Evolutionary conservation across 768 basidiomycete species (phyloP), one percentile per base, ranked within the genome.

Genomic region (Daedalea quercina): DNA sequence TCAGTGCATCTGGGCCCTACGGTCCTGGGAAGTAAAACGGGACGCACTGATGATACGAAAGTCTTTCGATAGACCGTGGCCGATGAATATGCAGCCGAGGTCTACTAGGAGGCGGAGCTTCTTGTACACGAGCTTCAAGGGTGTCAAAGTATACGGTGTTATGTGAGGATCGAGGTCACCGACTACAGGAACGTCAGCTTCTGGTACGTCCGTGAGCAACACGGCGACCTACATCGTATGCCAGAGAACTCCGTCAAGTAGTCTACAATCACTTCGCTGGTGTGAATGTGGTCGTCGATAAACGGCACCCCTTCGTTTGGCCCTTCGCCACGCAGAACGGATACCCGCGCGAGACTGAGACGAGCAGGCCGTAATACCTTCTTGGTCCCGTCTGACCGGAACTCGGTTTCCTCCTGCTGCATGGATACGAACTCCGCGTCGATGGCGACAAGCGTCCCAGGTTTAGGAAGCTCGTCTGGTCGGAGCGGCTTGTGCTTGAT

Each of bases 401-500:
- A 90, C 64, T 99, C 96, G 26, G 86, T 88, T 67, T 98, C 96
- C 71, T 97, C 96, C 87, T 94, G 63, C 67, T 98, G 94, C 81
- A 99, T 89, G 4, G 85, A 88, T 22, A 99, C 95, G 64, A 99
- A 99, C 63, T 99, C 95, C 1, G 95, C 94, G 62, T 99, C 96
- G 56, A 99, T 97, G 2, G 95, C 85, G 34, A 99, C 85, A 40
- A 95, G 70, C 4, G 87, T 94, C 12, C 93, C 96, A 4, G 87
- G 84, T 52, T 70, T 78, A 0, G 95, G 94, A 8, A 96, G 68
- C 67, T 99, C 96, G 15, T 84, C 80, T 19, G 72, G 71, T 13
- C 72, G 69, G 25, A 98, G 71, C 26, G 79, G 76, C 58, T 89
- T 81, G 58, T 98, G 96, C 64, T 86, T 90, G 62, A 94, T 82